Evolutionary conservation across 1,284 basidiomycete species (phyloP), one percentile per base, ranked within the genome.

Genomic region (Phylloporus sp.): DNA sequence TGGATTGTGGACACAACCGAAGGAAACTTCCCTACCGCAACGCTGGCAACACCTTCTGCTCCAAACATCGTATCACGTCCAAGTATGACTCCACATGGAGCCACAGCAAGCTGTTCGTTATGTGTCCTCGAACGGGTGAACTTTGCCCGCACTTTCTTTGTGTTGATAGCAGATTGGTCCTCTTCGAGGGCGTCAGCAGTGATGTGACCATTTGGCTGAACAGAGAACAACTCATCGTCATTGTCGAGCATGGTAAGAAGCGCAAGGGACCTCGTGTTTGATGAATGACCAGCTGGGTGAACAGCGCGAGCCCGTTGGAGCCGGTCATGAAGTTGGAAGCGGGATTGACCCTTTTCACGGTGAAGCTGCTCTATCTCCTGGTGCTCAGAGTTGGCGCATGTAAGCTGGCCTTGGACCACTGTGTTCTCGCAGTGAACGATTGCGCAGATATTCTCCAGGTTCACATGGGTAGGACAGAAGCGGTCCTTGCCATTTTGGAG

Each of bases 381-480:
- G 34, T 53, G 52, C 15, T 18, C 34, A 2, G 18, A 2, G 3
- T 54, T 11, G 11, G 24, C 2, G 2, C 59, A 62, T 4, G 51
- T 62, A 4, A 62, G 24, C 1, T 5, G 13, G 2, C n/a, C 29
- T 1, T 8, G 0, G 2, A 47, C n/a, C 10, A 7, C 47, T 50
- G 1, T 0, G 18, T 10, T n/a, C 2, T 18, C 2, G 17, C 61
- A 62, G 2, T 55, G 56, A 8, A 61, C 22, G 3, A 71, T 46
- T 1, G 62, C 12, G 13, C 66, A 67, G 7, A 65, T 34, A 0
- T 13, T 6, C 7, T 67, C 46, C 2, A 62, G 40, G 1, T 53
- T 1, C 2, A 31, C 1, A 57, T 77, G 74, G 0, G 8, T 0
- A 0, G 34, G n/a, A 34, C 76, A 79, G 60, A 71, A 79, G 0